Evolutionary conservation across 2,329 filamentous ascomycete species (phyloP), one percentile per base, ranked within the genome.

Genomic region (Colletotrichum orbiculare): DNA sequence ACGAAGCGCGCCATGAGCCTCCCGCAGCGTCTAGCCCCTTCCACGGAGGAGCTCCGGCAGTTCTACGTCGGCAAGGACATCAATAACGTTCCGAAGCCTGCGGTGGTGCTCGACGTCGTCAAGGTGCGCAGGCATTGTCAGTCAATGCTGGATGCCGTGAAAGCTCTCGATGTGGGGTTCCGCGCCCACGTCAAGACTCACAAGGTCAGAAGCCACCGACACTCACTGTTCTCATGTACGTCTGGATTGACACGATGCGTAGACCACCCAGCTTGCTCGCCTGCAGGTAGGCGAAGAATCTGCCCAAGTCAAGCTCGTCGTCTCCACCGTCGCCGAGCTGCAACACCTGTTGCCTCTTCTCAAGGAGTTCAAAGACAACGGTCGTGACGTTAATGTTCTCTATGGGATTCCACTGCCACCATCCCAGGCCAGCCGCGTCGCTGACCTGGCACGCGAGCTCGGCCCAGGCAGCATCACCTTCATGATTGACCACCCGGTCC

Each of bases 111-210:
- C 0, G 87, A 91, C 67, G 71, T 76, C 11, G 82, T 84, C 1
- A 82, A 85, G 3, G 77, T 88, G 3, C 73, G 75, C 4, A 75
- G 81, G 4, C 88, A 91, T 64, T 91, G 88, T 71, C 69, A 78
- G 12, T 78, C 83, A 1, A 88, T 91, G 83, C 79, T 87, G 0
- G 70, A 80, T 0, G 81, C 86, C 0, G 80, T 81, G 2, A 70
- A 78, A 6, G 72, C 75, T 9, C 72, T 90, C 0, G 78, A 77
- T 0, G 78, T 90, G 0, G 81, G 77, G 0, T 90, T 90, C 64
- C 78, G 89, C 11, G 85, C 86, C 0, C 89, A 91, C 69, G 81
- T 90, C 6, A 91, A 91, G 73, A 89, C 87, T 8, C 89, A 91
- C 72, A 91, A 91, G 76, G 86, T 86, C 5, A 42, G 45, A 13